Conservation (phyloP, 2,329 filamentous ascomycete species). For the Nothopassalora personata region DNA sequence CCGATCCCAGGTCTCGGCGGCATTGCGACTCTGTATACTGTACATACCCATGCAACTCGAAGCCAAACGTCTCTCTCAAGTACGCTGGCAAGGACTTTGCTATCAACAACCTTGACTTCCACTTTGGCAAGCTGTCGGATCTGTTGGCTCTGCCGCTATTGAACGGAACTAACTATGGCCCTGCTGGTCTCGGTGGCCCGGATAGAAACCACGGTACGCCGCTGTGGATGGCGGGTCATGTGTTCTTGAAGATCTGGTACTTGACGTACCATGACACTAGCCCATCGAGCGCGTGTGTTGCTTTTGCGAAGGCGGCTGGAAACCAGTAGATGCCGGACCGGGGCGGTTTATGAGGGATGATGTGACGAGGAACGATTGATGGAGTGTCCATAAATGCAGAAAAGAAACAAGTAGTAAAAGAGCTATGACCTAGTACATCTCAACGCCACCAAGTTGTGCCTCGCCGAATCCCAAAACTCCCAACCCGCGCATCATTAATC, state of each 20-base stretch:
- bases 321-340: background rate
- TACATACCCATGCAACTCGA: too few relatives aligned
- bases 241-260: slow-evolving; percentile 26
- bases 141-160: slow-evolving; percentile 13
- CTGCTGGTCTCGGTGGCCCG: slow-evolving; percentile 9
- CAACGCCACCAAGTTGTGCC: too few relatives aligned
- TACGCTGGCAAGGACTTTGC: slow-evolving; percentile 27
- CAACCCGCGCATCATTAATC: too few relatives aligned
- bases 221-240: slow-evolving; percentile 23
- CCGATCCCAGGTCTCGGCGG: too few relatives aligned
- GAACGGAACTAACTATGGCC: slow-evolving; percentile 4
- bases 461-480: too few relatives aligned
- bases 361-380: background rate
- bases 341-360: background rate
- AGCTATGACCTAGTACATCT: too few relatives aligned
- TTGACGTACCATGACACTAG: slow-evolving; percentile 18
- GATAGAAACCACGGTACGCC: slow-evolving; percentile 19
- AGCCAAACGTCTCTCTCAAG: too few relatives aligned
- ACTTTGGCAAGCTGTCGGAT: slow-evolving; percentile 18
- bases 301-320: slow-evolving; percentile 22
- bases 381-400: too few relatives aligned
- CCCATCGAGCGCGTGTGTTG: slow-evolving; percentile 17
- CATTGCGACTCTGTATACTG: too few relatives aligned
- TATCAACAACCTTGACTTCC: slow-evolving; percentile 23
- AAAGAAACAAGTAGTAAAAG: too few relatives aligned